Conservation (phyloP, 805 yeast species). For the Clavispora fructus region DNA sequence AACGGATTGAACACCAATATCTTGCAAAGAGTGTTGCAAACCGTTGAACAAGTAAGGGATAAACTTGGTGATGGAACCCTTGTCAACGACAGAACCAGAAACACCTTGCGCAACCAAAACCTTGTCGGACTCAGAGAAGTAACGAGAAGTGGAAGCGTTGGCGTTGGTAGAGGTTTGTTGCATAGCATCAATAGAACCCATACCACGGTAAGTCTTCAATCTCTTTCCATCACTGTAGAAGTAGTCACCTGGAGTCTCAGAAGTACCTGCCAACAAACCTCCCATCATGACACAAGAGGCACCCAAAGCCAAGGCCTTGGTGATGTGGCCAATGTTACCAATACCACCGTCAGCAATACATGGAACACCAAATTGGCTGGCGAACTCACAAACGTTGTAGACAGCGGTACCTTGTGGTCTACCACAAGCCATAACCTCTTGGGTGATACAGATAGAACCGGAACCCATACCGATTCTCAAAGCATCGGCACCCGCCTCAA, state of each 20-base stretch:
- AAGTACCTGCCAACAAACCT: slow-evolving; percentile 96
- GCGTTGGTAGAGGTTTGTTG: slow-evolving; percentile 82
- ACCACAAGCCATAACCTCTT: slow-evolving; percentile 99
- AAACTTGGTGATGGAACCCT: slow-evolving; percentile 91
- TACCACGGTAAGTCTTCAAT: slow-evolving; percentile 95
- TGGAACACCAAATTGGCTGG: slow-evolving; percentile 94
- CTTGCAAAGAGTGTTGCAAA: slow-evolving; percentile 98
- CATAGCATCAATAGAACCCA: slow-evolving; percentile 99
- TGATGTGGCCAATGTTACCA: slow-evolving; percentile 96
- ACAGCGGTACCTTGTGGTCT: slow-evolving; percentile 99
- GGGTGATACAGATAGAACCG: slow-evolving; percentile 98
- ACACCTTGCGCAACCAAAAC: slow-evolving; percentile 99
- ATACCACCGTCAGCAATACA: slow-evolving; percentile 99
- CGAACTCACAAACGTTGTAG: slow-evolving; percentile 87
- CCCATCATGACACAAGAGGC: slow-evolving; percentile 99
- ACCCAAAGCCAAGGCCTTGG: slow-evolving; percentile 94
- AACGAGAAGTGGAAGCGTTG: slow-evolving; percentile 96
- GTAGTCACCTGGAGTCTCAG: slow-evolving; percentile 98
- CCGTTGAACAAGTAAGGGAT: slow-evolving; percentile 93
- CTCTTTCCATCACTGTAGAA: slow-evolving; percentile 98
- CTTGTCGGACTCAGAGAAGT: slow-evolving; percentile 92
- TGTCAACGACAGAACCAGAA: slow-evolving; percentile 92
- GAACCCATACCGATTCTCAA: slow-evolving; percentile 99
- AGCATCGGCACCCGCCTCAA: slow-evolving; percentile 93
- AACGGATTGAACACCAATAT: slow-evolving; percentile 79